Evolutionary conservation across 495 filamentous ascomycete genomes (phyloP).

Genomic region (Neurospora sp.): DNA sequence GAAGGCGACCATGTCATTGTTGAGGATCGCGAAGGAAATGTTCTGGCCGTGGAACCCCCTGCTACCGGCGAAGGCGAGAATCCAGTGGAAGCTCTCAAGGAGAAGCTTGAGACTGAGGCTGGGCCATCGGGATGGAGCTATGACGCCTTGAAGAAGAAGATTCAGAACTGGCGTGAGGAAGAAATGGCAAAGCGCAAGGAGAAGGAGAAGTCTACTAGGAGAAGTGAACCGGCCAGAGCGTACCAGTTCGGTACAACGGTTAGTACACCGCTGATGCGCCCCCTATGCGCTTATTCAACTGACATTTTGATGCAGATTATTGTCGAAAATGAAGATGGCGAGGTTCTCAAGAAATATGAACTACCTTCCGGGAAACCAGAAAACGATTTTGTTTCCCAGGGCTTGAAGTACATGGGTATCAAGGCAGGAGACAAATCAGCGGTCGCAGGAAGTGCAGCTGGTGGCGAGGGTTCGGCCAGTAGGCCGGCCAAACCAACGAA

Average conservation of each 20-base stretch:
- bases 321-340: slow-evolving; percentile 94
- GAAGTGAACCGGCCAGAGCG: slow-evolving; percentile 62
- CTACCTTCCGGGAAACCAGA: slow-evolving; percentile 47
- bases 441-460: slow-evolving; percentile 8
- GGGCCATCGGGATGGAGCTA: slow-evolving; percentile 33
- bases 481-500: not conserved
- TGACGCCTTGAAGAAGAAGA: slow-evolving; percentile 34
- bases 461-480: slow-evolving; percentile 1
- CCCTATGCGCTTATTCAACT: slow-evolving; percentile 2
- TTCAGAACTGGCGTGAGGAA: slow-evolving; percentile 44
- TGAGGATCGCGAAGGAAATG: slow-evolving; percentile 84
- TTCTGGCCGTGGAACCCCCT: slow-evolving; percentile 40
- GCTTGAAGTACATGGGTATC: slow-evolving; percentile 37
- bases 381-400: slow-evolving; percentile 31
- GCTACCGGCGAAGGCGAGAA: not conserved
- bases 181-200: slow-evolving; percentile 51
- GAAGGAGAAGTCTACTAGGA: slow-evolving; percentile 38
- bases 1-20: slow-evolving; percentile 77
- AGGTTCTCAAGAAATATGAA: slow-evolving; percentile 95
- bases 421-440: slow-evolving; percentile 25
- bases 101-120: slow-evolving; percentile 34
- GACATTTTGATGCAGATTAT: slow-evolving; percentile 52
- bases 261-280: slow-evolving; percentile 10
- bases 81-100: slow-evolving; percentile 20
- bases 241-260: slow-evolving; percentile 90